Conservation (phyloP, 192 early-diverging fungal genomes). For the Rhizoclosmatium sp. region DNA sequence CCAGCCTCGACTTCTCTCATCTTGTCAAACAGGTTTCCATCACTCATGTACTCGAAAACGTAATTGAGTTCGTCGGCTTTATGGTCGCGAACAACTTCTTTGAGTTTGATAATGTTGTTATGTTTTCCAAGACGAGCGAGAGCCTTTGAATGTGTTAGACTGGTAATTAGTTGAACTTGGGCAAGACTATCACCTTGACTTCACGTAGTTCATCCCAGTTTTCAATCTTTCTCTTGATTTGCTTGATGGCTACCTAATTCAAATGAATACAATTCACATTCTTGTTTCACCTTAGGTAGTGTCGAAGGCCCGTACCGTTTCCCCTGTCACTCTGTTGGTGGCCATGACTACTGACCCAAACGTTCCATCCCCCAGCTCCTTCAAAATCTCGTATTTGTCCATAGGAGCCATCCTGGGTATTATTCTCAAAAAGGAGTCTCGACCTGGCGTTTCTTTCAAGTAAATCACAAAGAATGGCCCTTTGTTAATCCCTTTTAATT, state of each 20-base stretch:
- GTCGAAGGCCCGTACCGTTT: constrained; percentile 60
- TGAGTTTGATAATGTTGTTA: constrained; percentile 84
- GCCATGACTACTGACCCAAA: constrained; percentile 82
- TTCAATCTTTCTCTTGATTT: constrained; percentile 83
- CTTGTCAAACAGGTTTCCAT: constrained; percentile 92
- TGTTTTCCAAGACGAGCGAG: constrained; percentile 75
- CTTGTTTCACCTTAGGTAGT: too few species aligned
- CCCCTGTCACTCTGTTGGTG: constrained; percentile 67
- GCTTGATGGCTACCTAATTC: constrained; percentile 84
- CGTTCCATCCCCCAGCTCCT: constrained; percentile 84
- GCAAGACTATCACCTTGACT: constrained; percentile 65
- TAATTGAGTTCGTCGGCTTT: constrained; percentile 84
- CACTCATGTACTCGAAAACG: constrained; percentile 91
- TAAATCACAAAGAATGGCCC: too few species aligned
- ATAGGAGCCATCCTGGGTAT: constrained; percentile 3
- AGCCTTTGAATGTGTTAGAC: constrained; percentile 48
- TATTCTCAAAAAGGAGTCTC: background rate
- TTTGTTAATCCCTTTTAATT: background rate
- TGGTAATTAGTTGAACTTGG: background rate
- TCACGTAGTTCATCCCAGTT: constrained; percentile 78
- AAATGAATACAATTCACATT: too few species aligned
- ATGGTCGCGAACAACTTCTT: constrained; percentile 78
- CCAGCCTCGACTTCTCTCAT: constrained; percentile 77
- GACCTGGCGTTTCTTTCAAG: too few species aligned
- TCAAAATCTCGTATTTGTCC: constrained; percentile 67